A percentile compares a stretch with the other conserved stretches of the same genome.
Evolutionary conservation across 139 green algal genomes (phyloP).

Genomic region (Auxenochlorella pyrenoidosa): DNA sequence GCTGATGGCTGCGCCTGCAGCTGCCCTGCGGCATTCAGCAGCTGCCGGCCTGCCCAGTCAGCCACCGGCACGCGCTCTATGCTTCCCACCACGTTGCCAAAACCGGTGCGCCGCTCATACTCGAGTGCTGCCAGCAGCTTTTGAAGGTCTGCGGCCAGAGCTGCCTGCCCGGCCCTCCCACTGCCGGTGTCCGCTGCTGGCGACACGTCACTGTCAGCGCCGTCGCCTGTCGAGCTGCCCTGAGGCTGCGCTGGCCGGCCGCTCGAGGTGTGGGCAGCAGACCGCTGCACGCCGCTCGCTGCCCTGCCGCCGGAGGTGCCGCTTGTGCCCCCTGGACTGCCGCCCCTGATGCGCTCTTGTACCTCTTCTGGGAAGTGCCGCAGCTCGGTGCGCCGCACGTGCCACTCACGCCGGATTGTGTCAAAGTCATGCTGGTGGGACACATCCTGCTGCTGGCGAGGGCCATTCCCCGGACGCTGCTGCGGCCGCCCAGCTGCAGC

Average conservation of each 20-base stretch:
- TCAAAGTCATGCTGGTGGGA: neutral
- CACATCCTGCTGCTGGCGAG: neutral
- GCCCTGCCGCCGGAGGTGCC: neutral
- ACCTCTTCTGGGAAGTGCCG: conserved; percentile 10
- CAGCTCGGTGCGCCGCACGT: neutral
- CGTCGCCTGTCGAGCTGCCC: neutral
- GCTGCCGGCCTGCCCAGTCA: neutral
- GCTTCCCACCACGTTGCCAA: neutral
- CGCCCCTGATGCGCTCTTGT: conserved; percentile 14
- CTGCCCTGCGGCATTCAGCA: neutral
- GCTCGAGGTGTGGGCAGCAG: neutral
- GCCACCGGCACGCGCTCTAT: neutral
- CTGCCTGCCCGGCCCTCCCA: neutral
- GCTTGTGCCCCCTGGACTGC: neutral
- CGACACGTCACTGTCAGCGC: neutral
- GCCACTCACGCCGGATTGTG: conserved; percentile 3
- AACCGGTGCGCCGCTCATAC: neutral
- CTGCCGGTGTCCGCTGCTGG: neutral
- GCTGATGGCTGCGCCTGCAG: neutral
- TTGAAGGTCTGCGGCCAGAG: neutral
- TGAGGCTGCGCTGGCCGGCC: neutral
- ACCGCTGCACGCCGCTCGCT: neutral
- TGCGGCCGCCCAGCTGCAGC: neutral
- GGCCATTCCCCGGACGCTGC: neutral
- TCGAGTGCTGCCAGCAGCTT: neutral